Percentiles rank a stretch among this genome's conserved stretches.
These are phyloP conservation scores for Escovopsis weberi DNA, from an alignment of 2,329 filamentous ascomycete species.

Conservation along the genomic window DNA sequence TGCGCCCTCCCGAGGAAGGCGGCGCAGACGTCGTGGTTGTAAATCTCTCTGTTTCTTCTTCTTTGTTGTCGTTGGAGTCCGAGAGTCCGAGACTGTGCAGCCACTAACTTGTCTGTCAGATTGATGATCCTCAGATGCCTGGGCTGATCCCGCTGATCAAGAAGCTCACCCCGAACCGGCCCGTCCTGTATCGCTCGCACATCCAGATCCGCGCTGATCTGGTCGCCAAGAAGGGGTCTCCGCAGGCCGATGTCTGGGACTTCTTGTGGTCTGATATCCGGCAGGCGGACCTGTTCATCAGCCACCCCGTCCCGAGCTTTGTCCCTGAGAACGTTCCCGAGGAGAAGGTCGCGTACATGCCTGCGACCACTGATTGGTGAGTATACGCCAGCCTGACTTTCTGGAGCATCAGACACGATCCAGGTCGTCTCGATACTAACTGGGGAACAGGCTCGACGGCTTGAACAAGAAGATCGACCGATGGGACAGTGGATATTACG, in stretches of 20 bases:
- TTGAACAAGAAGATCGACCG: conserved; percentile 60
- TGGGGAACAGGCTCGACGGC: conserved; percentile 44
- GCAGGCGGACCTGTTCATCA: conserved; percentile 63
- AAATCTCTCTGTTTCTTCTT: conserved; percentile 12
- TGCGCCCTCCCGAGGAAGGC: conserved; percentile 48
- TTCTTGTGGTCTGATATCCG: conserved; percentile 62
- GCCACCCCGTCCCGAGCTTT: conserved; percentile 63
- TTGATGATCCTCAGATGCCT: conserved; percentile 80
- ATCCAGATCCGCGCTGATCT: conserved; percentile 72
- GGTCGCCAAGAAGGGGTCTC: conserved; percentile 43
- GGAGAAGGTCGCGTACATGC: conserved; percentile 58
- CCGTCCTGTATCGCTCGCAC: conserved; percentile 68
- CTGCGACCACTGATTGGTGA: conserved; percentile 63
- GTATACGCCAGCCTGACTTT: background rate
- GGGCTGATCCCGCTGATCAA: conserved; percentile 64
- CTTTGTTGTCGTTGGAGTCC: background rate
- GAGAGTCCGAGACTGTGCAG: background rate
- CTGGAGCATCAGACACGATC: background rate
- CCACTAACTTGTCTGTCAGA: conserved; percentile 20
- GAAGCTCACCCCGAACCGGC: conserved; percentile 52
- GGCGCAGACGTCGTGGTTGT: conserved; percentile 62
- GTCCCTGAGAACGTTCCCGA: conserved; percentile 54
- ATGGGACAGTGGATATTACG: conserved; percentile 61
- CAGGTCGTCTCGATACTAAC: background rate
- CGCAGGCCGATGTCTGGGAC: conserved; percentile 60